Conservation (phyloP, 345 rosid species). For the Eutrema yunnanense region DNA sequence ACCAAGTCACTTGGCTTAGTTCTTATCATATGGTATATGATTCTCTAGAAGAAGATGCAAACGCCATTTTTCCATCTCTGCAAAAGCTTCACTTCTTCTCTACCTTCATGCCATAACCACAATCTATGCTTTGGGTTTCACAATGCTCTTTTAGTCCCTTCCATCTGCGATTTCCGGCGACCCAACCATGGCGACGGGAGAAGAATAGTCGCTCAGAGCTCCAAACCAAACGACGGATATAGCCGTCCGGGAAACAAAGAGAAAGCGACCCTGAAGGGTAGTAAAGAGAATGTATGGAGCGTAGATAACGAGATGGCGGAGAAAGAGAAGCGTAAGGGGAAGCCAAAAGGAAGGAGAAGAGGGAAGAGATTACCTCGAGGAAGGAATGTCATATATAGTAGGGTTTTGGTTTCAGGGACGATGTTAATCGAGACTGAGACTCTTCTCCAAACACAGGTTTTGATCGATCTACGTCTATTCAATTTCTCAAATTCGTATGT, state of each 20-base stretch:
- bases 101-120: background rate
- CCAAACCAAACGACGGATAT: constrained; percentile 28
- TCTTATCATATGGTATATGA: background rate
- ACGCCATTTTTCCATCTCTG: constrained; percentile 41
- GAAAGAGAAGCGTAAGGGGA: constrained; percentile 30
- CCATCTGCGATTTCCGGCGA: constrained; percentile 5
- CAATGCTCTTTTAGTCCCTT: background rate
- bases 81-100: constrained; percentile 22
- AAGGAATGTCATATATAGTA: constrained; percentile 36
- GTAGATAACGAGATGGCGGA: constrained; percentile 64
- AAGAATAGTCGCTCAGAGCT: constrained; percentile 27
- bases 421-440: constrained; percentile 77
- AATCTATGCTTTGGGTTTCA: constrained; percentile 27
- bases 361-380: constrained; percentile 44
- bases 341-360: constrained; percentile 33
- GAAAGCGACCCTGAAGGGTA: constrained; percentile 40
- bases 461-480: background rate
- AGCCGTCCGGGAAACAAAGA: constrained; percentile 23
- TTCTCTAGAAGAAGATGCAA: constrained; percentile 35
- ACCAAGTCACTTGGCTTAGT: background rate
- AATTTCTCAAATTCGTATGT: background rate
- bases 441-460: constrained; percentile 87
- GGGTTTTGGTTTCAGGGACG: constrained; percentile 54
- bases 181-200: background rate
- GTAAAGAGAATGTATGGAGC: constrained; percentile 77